Percentiles rank a stretch among this genome's conserved stretches.
Conservation (phyloP, 805 yeast genomes). For the Myxozyma sirexii region DNA sequence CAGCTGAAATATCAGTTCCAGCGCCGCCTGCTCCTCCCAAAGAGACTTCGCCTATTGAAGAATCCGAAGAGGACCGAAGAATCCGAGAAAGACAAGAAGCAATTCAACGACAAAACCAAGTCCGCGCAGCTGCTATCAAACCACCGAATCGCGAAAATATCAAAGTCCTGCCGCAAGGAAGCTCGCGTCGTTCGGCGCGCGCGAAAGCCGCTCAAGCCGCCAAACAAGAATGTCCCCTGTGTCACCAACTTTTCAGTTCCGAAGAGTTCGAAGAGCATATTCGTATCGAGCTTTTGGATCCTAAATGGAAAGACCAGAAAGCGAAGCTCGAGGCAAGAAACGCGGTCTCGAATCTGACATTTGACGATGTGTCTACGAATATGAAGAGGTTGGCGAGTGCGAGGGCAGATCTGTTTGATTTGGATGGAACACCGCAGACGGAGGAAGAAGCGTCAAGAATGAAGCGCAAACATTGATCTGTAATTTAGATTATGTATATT, state of each 20-base stretch:
- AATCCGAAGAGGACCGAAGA: constrained; percentile 22
- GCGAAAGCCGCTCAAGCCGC: constrained; percentile 9
- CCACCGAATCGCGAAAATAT: constrained; percentile 24
- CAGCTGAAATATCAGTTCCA: not conserved
- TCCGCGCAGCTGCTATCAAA: constrained; percentile 35
- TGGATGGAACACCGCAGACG: constrained; percentile 30
- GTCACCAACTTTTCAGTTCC: constrained; percentile 71
- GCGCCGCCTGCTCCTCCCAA: constrained; percentile 7
- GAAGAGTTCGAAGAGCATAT: constrained; percentile 67
- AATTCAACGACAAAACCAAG: constrained; percentile 20
- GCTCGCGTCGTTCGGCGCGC: constrained; percentile 54
- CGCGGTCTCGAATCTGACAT: constrained; percentile 43
- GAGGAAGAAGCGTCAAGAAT: constrained; percentile 35
- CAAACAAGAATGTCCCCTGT: constrained; percentile 72
- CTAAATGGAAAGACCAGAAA: constrained; percentile 71
- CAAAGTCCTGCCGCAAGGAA: constrained; percentile 71
- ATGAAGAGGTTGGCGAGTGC: constrained; percentile 44
- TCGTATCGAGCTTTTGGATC: constrained; percentile 70
- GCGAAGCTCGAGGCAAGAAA: constrained; percentile 41
- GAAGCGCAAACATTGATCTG: constrained; percentile 15
- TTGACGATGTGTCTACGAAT: constrained; percentile 44
- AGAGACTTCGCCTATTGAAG: not conserved
- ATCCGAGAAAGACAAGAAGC: constrained; percentile 27
- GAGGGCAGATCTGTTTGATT: constrained; percentile 38
- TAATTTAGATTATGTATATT: not conserved